Base-by-base conservation (phyloP, 805 yeast species). In the Cyberlindnera mycetangii region DNA sequence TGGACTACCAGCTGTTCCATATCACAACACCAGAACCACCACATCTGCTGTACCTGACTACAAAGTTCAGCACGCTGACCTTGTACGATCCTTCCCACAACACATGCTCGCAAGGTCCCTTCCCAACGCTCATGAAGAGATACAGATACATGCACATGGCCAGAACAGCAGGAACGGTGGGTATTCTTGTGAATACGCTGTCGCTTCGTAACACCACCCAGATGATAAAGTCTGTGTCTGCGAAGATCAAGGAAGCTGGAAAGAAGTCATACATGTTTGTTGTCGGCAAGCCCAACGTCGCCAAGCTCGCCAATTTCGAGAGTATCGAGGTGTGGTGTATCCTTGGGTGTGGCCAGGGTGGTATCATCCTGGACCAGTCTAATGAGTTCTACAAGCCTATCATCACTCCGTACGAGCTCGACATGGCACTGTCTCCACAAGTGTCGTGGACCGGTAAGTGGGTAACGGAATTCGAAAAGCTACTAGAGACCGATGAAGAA, bases 271-370 rank as follows among this genome's bases (percentile, higher is more conserved):
- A 93, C 60, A 76, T 89, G 60, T 89, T 93, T 68, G 98, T 90
- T 4, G 98, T 93, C 4, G 99, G 99, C 10, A 93, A 93, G 63
- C 98, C 98, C 9, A 93, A 93, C 59, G 97, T 93, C 16, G 96
- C 99, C 20, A 93, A 93, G 59, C 70, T 93, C 41, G 99, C 98
- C 9, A 93, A 93, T 62, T 93, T 93, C 61, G 99, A 92, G 50
- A 82, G 80, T n/a, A 78, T 93, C 12, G 98, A 93, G 54, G 75
- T 87, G 18, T 93, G 99, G 98, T 90, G 95, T 58, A 78, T 93
- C 11, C 65, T 93, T 12, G 99, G 99, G 0, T 93, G 99, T 62
- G 89, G 95, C 10, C 89, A 89, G 55, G 90, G 95, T 42, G 99
- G 99, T 5, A 83, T 92, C 19, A 81, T 92, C 30, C 64, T 93